phyloP scores from a whole-genome alignment of 495 filamentous ascomycete genomes.

The Talaromyces thailandensis region DNA sequence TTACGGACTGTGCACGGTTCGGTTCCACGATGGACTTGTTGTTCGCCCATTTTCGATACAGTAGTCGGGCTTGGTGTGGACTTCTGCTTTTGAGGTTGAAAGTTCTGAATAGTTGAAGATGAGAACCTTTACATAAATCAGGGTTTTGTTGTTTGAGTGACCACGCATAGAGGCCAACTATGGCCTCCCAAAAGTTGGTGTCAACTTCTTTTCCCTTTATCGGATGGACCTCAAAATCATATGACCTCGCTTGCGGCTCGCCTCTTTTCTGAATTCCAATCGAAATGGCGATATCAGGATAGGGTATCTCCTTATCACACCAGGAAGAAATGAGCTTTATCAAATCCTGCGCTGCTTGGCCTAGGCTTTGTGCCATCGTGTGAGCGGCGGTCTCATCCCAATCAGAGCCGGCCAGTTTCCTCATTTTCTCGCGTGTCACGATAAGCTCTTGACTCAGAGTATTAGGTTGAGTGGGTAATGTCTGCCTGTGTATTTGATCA shows the following conservation, averaged over 20 bases:
- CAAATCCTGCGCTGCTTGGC: slow-evolving; percentile 15
- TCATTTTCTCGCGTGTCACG: neutral
- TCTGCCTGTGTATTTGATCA: neutral
- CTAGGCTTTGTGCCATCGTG: slow-evolving; percentile 16
- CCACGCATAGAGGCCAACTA: slow-evolving; percentile 3
- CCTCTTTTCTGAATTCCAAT: neutral
- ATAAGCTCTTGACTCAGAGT: neutral
- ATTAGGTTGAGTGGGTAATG: neutral
- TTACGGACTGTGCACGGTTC: no score
- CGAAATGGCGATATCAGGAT: neutral
- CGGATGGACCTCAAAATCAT: no score
- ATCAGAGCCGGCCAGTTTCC: neutral
- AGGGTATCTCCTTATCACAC: neutral
- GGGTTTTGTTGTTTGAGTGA: neutral
- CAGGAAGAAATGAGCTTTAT: neutral
- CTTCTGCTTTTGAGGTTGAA: neutral
- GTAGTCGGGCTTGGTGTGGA: neutral
- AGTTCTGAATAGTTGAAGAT: neutral
- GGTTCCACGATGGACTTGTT: no score
- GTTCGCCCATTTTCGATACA: neutral
- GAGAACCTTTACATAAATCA: neutral
- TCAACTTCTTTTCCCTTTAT: no score
- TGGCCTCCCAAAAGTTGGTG: neutral
- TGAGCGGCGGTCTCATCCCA: slow-evolving; percentile 30
- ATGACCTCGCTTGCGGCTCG: neutral